These are phyloP conservation scores for Triticum monococcum DNA, from an alignment of 176 grass and related monocot genomes.

Conservation along the genomic window DNA sequence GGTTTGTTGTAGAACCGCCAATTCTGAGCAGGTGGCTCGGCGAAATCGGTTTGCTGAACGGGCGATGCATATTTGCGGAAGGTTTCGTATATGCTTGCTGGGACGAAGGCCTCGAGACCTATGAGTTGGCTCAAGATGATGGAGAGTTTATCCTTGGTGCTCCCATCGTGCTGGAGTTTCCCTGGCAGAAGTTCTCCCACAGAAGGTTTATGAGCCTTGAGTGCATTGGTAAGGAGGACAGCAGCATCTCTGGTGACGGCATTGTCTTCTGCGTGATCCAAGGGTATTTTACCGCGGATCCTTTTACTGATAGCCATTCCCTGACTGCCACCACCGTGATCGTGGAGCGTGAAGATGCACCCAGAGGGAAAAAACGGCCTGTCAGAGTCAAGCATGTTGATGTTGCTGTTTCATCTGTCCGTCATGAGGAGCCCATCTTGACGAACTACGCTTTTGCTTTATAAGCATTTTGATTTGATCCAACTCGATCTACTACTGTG, in stretches of 20 bases:
- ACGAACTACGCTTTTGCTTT: conserved; percentile 23
- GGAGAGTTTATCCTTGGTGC: neutral
- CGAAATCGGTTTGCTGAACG: neutral
- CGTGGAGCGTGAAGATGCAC: neutral
- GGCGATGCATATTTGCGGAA: neutral
- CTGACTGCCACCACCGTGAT: neutral
- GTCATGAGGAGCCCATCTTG: neutral
- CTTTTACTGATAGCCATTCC: neutral
- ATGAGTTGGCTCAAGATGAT: neutral
- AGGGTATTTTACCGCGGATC: neutral
- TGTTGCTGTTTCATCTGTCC: neutral
- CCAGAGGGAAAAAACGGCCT: neutral
- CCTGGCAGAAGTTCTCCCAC: neutral
- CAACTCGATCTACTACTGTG: too few relatives aligned
- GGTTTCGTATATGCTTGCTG: conserved; percentile 24
- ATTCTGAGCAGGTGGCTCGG: neutral
- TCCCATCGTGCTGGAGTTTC: neutral
- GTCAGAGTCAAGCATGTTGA: neutral
- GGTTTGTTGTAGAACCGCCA: neutral
- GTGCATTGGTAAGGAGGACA: neutral
- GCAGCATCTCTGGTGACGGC: neutral
- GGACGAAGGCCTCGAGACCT: neutral
- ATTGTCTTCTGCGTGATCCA: neutral
- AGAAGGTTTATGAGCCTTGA: neutral
- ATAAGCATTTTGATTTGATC: neutral